Conservation (phyloP, 768 basidiomycete species). For the Rickenella mellea region DNA sequence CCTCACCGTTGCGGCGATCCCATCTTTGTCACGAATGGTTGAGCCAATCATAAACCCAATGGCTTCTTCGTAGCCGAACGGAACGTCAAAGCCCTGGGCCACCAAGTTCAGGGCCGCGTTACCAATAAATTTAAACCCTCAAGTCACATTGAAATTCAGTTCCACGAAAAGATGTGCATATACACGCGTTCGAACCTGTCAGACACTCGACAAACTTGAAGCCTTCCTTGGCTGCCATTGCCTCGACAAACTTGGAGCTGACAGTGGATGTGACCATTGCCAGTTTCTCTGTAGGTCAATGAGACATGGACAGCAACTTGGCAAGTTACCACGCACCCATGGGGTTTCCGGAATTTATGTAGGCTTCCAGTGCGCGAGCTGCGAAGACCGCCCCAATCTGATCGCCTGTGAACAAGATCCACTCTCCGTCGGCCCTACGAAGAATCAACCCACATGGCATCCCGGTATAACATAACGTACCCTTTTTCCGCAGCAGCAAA, state of each 20-base stretch:
- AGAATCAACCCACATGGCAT: neutral
- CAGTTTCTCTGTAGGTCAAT: conserved; percentile 41
- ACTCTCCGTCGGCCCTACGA: conserved; percentile 39
- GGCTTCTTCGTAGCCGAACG: conserved; percentile 87
- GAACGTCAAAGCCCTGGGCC: conserved; percentile 56
- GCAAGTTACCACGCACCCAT: conserved; percentile 21
- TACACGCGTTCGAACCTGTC: conserved; percentile 49
- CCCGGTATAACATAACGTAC: conserved; percentile 24
- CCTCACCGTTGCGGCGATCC: conserved; percentile 68
- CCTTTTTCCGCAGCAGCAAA: conserved; percentile 69
- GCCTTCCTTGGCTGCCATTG: conserved; percentile 66
- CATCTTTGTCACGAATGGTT: conserved; percentile 79
- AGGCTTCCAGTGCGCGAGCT: conserved; percentile 30
- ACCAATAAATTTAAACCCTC: conserved; percentile 87
- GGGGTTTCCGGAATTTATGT: conserved; percentile 36
- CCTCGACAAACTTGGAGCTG: conserved; percentile 82
- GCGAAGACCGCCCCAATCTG: conserved; percentile 64
- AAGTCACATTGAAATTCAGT: neutral
- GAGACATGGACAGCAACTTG: neutral
- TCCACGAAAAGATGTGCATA: neutral
- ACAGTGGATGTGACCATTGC: conserved; percentile 88
- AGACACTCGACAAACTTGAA: conserved; percentile 81
- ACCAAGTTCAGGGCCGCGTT: conserved; percentile 67
- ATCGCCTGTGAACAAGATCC: conserved; percentile 76
- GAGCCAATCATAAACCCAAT: conserved; percentile 87